Percentiles rank a stretch among this genome's conserved stretches.
These are phyloP conservation scores for Athelia psychrophila DNA, from an alignment of 1,284 basidiomycete species.

Conservation along the genomic window DNA sequence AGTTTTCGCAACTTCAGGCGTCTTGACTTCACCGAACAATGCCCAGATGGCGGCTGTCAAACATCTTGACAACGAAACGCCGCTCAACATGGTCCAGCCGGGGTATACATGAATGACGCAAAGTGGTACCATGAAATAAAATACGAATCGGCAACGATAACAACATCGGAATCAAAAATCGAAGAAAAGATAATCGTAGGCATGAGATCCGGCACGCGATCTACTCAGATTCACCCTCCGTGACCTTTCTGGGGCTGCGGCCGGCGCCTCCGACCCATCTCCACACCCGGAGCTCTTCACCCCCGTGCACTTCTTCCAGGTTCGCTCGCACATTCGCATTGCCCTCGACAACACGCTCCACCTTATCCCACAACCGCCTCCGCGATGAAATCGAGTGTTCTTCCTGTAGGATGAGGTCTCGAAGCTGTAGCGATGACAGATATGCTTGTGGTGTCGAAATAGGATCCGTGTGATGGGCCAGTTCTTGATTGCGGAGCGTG, in stretches of 20 bases:
- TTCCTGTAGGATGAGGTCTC: slow-evolving; percentile 85
- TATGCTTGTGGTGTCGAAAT: slow-evolving; percentile 76
- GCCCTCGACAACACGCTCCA: slow-evolving; percentile 86
- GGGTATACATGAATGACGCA: no score
- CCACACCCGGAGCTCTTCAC: slow-evolving; percentile 86
- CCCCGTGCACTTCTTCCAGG: slow-evolving; percentile 85
- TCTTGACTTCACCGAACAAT: background rate
- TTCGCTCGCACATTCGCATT: slow-evolving; percentile 94
- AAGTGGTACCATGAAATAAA: no score
- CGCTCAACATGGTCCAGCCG: no score
- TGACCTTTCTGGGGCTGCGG: slow-evolving; percentile 18
- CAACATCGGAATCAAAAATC: no score
- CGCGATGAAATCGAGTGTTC: slow-evolving; percentile 73
- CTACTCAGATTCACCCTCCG: background rate
- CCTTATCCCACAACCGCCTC: slow-evolving; percentile 80
- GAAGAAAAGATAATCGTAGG: background rate
- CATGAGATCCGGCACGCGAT: background rate
- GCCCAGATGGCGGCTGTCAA: background rate
- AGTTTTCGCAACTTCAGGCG: background rate
- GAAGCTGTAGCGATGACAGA: slow-evolving; percentile 86
- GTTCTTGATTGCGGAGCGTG: slow-evolving; percentile 83
- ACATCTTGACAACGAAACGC: background rate
- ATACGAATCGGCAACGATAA: no score
- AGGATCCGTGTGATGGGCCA: slow-evolving; percentile 84
- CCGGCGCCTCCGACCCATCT: slow-evolving; percentile 70